Evolutionary conservation across 352 stramenopile species (phyloP).

Genomic region (Paralagenidium karlingii): DNA sequence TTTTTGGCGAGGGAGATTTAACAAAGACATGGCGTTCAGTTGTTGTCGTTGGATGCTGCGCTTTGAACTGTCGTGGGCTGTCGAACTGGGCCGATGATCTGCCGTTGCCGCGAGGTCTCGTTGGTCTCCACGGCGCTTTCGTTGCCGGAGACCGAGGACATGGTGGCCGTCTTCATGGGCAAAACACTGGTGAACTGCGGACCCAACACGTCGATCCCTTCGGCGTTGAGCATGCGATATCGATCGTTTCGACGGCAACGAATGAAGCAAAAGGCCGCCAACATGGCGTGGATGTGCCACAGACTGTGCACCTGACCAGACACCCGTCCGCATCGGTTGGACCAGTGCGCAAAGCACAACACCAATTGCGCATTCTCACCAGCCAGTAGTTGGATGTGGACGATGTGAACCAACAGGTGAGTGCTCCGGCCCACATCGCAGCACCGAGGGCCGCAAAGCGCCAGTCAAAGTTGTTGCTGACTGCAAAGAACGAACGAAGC

Average conservation of each 20-base stretch:
- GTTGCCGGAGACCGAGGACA: too few species aligned
- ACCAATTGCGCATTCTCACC: slow-evolving; percentile 4
- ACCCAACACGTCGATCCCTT: slow-evolving; percentile 13
- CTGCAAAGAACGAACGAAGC: slow-evolving; percentile 7
- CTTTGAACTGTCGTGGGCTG: too few species aligned
- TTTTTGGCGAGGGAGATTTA: too few species aligned
- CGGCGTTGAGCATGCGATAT: slow-evolving; percentile 13
- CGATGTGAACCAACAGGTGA: slow-evolving; percentile 20
- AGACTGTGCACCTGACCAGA: slow-evolving; percentile 14
- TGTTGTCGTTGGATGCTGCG: too few species aligned
- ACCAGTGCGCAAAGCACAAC: neutral
- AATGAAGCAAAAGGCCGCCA: slow-evolving; percentile 17
- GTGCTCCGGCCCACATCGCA: slow-evolving; percentile 12
- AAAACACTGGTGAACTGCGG: too few species aligned
- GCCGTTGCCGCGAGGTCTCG: too few species aligned
- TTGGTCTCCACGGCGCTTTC: too few species aligned
- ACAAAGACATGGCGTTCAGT: too few species aligned
- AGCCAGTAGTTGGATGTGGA: slow-evolving; percentile 20
- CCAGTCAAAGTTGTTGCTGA: slow-evolving; percentile 24
- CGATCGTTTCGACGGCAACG: slow-evolving; percentile 14
- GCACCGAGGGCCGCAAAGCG: slow-evolving; percentile 14
- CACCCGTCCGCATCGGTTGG: neutral
- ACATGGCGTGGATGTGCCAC: slow-evolving; percentile 20
- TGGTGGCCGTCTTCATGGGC: too few species aligned
- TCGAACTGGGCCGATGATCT: too few species aligned